Base-by-base conservation (phyloP, 352 stramenopile genomes). In the Blastocystis sp. region DNA sequence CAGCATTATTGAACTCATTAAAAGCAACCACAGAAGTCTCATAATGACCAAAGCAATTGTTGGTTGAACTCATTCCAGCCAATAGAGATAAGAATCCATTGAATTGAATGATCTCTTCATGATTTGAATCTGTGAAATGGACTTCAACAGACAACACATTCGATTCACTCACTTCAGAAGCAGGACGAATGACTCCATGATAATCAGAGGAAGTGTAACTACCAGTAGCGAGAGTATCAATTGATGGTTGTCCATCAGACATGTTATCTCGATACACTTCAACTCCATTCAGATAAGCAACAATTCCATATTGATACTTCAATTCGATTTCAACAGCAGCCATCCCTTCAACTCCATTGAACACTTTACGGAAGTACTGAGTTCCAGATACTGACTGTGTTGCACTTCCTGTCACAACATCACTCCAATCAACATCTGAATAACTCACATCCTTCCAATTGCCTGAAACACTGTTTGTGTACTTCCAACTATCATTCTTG, bases 221-320 rank as follows among this genome's bases (percentile, higher is more conserved):
- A 1, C 65, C 65, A 24, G 43, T 52, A 52, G 65, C 65, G 6
- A 49, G 21, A 42, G 65, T 77, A 16, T 1, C 29, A 11, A 2
- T 52, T 7, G 7, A 21, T 24, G 56, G 37, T 32, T 29, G 16
- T 12, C 65, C 65, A 54, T 52, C 43, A 56, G 42, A 19, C 69
- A 80, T 80, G 39, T 80, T 14, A 39, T 80, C 69, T 11, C 42
- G 69, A 49, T 63, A 80, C 3, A 80, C 24, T 63, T 80, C 69
- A 16, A 61, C 39, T 80, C 69, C 69, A 39, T 59, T 59, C 19
- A 80, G 46, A 39, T 80, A 80, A 32, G 43, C 69, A 4, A 80
- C 43, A 39, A 80, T 49, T 27, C 69, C 69, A 39, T 80, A 61
- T 32, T 63, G 69, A 39, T 80, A 80, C 7, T 58, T 58, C 24